Evolutionary conservation across 305 asterid species (phyloP), one percentile per base, ranked within the genome.

Genomic region (Fraxinus floribunda): DNA sequence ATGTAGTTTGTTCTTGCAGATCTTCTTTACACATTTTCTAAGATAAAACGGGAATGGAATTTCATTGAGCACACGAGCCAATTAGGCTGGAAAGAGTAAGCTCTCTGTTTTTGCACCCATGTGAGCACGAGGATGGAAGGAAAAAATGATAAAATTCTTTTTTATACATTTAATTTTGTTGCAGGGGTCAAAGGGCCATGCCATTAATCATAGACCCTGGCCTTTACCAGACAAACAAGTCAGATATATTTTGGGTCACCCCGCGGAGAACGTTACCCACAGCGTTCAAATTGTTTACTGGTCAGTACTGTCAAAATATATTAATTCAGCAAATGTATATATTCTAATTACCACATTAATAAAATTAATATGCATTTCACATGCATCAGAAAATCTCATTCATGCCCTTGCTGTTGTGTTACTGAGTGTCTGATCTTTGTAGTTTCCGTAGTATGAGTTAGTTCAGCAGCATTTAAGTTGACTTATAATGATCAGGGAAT

Each of bases 41-140:
- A 86, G 79, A 71, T 94, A 86, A 90, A 87, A 73, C 84, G 95
- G 44, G 96, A 90, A 2, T 87, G 87, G 44, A 94, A 90, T 86
- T 94, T 94, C 71, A 71, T 94, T 41, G 98, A 94, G 84, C 95
- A 94, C 85, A 89, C 95, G 0, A 92, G 96, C 87, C 82, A 80
- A 64, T 86, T 94, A 82, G 97, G 93, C 79, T 94, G 98, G 97
- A 93, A 93, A 82, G 93, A 88, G 97, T 93, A 86, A 89, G 95
- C 85, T 84, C 79, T 75, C 22, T 80, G 79, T 71, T 6, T 66
- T 71, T 76, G 75, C 76, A 38, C 44, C 44, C n/a, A 4, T 32
- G 76, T 34, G 11, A 30, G 39, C 22, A 41, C 46, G 29, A 8
- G 44, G 26, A 66, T 41, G 44, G 24, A 36, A 60, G 3, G 64